Evolutionary conservation across 192 early-diverging fungal genomes (phyloP).

Genomic region (Nowakowskiella sp.): DNA sequence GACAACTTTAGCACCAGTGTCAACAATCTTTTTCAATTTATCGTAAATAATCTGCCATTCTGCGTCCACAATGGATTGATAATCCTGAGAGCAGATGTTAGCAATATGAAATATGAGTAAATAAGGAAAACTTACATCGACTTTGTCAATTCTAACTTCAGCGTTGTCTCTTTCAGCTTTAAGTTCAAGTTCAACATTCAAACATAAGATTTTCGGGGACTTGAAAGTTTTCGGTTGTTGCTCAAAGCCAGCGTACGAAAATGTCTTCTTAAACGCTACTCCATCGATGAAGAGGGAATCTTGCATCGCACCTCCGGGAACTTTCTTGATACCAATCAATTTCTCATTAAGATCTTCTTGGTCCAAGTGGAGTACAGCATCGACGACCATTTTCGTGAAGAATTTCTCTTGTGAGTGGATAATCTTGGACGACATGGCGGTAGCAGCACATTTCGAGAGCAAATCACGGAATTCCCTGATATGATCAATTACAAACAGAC

Average conservation of each 20-base stretch:
- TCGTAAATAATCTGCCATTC: conserved; percentile 99
- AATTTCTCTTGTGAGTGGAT: conserved; percentile 95
- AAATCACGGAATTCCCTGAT: conserved; percentile 76
- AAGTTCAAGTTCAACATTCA: conserved; percentile 97
- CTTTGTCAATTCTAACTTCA: conserved; percentile 93
- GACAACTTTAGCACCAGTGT: conserved; percentile 94
- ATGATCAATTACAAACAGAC: background rate
- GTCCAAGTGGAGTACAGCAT: conserved; percentile 91
- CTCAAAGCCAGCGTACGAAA: conserved; percentile 98
- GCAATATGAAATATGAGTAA: conserved; percentile 1
- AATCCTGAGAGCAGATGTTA: conserved; percentile 54
- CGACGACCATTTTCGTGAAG: conserved; percentile 97
- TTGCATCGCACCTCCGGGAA: conserved; percentile 97
- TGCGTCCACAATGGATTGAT: conserved; percentile 98
- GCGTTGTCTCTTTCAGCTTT: conserved; percentile 99
- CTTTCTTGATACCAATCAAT: conserved; percentile 98
- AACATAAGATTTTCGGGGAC: conserved; percentile 80
- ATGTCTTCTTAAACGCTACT: conserved; percentile 99
- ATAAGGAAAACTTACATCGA: conserved; percentile 31
- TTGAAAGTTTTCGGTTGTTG: conserved; percentile 96
- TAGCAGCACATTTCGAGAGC: conserved; percentile 92
- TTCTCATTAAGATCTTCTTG: conserved; percentile 92
- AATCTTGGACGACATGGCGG: conserved; percentile 97
- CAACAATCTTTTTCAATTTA: conserved; percentile 92
- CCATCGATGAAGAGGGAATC: conserved; percentile 93